A percentile compares a stretch with the other conserved stretches of the same genome.
These are phyloP conservation scores for Xanthoconium stramineum DNA, from an alignment of 768 basidiomycete genomes.

Conservation along the genomic window DNA sequence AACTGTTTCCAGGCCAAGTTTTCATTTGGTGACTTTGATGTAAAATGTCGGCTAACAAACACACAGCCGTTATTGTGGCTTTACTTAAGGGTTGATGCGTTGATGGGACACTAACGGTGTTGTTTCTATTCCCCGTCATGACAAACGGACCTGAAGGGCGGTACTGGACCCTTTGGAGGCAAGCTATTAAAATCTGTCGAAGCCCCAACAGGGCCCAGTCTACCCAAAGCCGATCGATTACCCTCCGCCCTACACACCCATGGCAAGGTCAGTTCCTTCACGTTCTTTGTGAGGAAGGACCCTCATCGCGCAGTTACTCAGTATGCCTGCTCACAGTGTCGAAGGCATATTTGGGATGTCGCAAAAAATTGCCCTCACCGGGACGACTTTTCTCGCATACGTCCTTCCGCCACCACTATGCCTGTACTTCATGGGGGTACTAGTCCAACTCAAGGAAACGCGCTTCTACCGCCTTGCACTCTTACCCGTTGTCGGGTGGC, in stretches of 20 bases:
- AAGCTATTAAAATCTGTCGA: background rate
- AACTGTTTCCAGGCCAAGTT: too few species aligned
- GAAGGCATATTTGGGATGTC: slow-evolving; percentile 2
- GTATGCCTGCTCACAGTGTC: background rate
- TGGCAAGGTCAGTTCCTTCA: background rate
- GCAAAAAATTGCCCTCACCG: slow-evolving; percentile 8
- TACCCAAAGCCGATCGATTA: background rate
- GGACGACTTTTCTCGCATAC: slow-evolving; percentile 29
- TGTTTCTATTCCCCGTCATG: background rate
- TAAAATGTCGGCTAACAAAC: too few species aligned
- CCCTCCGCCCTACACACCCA: background rate
- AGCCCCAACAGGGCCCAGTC: background rate
- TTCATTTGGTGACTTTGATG: too few species aligned
- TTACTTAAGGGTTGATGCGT: too few species aligned
- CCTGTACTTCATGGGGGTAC: slow-evolving; percentile 49
- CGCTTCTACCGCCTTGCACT: slow-evolving; percentile 42
- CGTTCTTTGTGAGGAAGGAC: background rate
- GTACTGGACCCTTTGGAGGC: background rate
- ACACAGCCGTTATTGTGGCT: too few species aligned
- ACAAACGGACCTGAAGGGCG: background rate
- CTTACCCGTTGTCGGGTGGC: slow-evolving; percentile 45
- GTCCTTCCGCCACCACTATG: slow-evolving; percentile 41
- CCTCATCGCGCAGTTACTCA: background rate
- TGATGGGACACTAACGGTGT: too few species aligned
- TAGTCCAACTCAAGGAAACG: slow-evolving; percentile 46